Conservation (phyloP, 345 rosid genomes). For the Erodium maritimum region DNA sequence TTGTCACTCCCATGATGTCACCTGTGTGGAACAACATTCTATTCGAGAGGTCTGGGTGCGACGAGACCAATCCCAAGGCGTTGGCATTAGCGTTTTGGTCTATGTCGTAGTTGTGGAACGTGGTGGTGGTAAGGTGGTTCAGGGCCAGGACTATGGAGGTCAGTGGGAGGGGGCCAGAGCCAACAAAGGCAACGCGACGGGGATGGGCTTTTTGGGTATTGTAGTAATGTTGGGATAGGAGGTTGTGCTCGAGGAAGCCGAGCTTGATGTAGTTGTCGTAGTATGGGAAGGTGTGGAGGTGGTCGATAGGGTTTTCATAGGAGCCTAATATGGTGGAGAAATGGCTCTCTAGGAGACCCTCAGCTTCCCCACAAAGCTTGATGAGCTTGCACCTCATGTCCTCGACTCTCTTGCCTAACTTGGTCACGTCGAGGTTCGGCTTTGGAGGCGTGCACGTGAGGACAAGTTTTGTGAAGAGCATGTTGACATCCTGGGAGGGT, state of each 20-base stretch:
- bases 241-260: conserved; percentile 53
- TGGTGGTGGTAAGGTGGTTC: conserved; percentile 38
- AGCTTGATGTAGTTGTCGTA: conserved; percentile 74
- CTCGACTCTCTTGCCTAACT: conserved; percentile 38
- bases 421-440: conserved; percentile 54
- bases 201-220: conserved; percentile 15
- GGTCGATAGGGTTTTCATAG: conserved; percentile 56
- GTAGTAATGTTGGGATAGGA: conserved; percentile 34
- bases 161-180: conserved; percentile 88
- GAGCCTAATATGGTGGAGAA: conserved; percentile 53
- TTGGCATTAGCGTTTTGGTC: conserved; percentile 47
- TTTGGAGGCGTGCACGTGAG: conserved; percentile 67
- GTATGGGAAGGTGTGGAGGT: conserved; percentile 62
- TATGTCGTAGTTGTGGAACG: conserved; percentile 74
- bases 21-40: conserved; percentile 58
- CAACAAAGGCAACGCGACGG: conserved; percentile 56
- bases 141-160: conserved; percentile 67
- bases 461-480: conserved; percentile 68
- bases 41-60: conserved; percentile 53
- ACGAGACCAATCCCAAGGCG: conserved; percentile 38
- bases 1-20: conserved; percentile 42
- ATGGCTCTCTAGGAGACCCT: conserved; percentile 54
- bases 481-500: conserved; percentile 78
- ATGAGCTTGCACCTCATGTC: conserved; percentile 70
- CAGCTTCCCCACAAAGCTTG: conserved; percentile 64